These are phyloP conservation scores for Fraxinus angustifolia DNA, from an alignment of 305 asterid genomes.

Conservation along the genomic window DNA sequence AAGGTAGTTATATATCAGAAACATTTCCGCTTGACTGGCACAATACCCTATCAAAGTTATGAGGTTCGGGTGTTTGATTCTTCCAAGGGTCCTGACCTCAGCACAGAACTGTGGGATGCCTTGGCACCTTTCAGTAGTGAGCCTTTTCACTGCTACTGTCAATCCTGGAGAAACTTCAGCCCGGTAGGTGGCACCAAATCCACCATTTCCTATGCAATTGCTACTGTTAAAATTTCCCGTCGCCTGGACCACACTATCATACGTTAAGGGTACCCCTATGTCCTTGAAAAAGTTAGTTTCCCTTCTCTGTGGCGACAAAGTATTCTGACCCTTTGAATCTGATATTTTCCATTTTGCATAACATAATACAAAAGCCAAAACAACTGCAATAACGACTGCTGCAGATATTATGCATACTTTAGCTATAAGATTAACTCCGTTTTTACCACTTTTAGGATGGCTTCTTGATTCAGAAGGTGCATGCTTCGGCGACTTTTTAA, in stretches of 20 bases:
- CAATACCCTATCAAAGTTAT: slow-evolving; percentile 52
- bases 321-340: slow-evolving; percentile 14
- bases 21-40: slow-evolving; percentile 33
- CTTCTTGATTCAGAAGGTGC: slow-evolving; percentile 10
- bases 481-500: not conserved
- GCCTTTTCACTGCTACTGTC: slow-evolving; percentile 50
- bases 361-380: slow-evolving; percentile 19
- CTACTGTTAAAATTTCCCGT: slow-evolving; percentile 42
- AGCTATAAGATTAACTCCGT: slow-evolving; percentile 3
- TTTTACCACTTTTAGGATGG: not conserved
- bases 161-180: slow-evolving; percentile 41
- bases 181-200: slow-evolving; percentile 48
- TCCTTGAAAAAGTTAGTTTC: slow-evolving; percentile 33
- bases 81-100: slow-evolving; percentile 40
- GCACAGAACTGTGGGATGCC: slow-evolving; percentile 50
- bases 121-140: slow-evolving; percentile 35
- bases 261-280: slow-evolving; percentile 39
- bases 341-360: slow-evolving; percentile 12
- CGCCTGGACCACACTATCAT: slow-evolving; percentile 38
- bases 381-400: not conserved
- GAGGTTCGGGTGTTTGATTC: slow-evolving; percentile 41
- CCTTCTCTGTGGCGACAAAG: slow-evolving; percentile 17
- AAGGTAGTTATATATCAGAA: slow-evolving; percentile 48
- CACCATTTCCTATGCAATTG: slow-evolving; percentile 55
- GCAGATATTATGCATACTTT: slow-evolving; percentile 19